Evolutionary conservation across 164 flowering plant genomes (phyloP).

Genomic region (Kalanchoe fedtschenkoi): DNA sequence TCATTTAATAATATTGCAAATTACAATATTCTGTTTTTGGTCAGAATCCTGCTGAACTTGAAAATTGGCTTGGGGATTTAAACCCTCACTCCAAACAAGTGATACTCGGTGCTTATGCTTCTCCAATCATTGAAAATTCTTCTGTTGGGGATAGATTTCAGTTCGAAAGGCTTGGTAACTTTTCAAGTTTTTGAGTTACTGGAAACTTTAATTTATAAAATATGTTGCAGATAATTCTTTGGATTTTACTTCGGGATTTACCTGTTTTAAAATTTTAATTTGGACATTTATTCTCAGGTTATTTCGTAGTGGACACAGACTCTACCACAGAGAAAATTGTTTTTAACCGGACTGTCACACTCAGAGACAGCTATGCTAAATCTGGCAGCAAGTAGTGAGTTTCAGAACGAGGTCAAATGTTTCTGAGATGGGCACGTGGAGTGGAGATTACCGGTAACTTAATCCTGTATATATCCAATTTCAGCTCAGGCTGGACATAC

Average conservation of each 20-base stretch:
- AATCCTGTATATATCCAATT: no score
- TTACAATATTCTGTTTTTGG: slow-evolving; percentile 2
- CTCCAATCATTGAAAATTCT: slow-evolving; percentile 43
- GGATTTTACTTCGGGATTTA: neutral
- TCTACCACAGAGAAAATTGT: no score
- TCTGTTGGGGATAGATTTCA: slow-evolving; percentile 69
- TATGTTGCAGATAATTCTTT: neutral
- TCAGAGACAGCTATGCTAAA: no score
- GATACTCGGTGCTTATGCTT: slow-evolving; percentile 60
- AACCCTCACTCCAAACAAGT: slow-evolving; percentile 76
- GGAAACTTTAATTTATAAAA: neutral
- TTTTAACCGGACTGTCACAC: no score
- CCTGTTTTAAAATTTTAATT: neutral
- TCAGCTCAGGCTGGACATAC: no score
- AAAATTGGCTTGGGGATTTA: slow-evolving; percentile 75
- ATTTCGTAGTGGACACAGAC: slow-evolving; percentile 70
- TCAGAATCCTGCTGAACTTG: slow-evolving; percentile 91
- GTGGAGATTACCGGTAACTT: no score
- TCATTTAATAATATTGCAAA: neutral
- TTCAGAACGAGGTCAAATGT: no score
- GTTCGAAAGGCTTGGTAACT: slow-evolving; percentile 91
- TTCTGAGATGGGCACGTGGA: no score
- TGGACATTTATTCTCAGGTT: slow-evolving; percentile 38
- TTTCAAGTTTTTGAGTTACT: no score
- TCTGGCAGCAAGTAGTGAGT: no score